Conservation (phyloP, 2,329 filamentous ascomycete genomes). For the Macrophomina tecta region DNA sequence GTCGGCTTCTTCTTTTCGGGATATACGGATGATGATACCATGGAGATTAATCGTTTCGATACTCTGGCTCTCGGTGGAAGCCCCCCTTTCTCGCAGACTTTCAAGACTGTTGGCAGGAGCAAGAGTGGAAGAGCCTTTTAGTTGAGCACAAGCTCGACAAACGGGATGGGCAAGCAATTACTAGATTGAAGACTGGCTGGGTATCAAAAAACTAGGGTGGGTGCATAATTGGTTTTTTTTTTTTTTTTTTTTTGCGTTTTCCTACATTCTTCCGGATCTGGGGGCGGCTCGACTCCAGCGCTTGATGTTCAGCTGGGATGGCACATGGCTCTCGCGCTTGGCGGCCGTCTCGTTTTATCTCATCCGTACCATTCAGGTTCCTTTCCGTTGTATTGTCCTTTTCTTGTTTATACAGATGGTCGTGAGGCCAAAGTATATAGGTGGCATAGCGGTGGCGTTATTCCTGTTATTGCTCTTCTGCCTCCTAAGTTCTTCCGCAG, state of each 20-base stretch:
- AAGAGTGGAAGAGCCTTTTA: conserved; percentile 23
- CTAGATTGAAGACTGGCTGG: neutral
- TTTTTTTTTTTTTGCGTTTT: neutral
- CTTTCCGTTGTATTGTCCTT: neutral
- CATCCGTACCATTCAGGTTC: neutral
- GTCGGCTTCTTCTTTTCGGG: conserved; percentile 89
- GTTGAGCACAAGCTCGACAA: neutral
- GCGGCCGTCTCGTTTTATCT: neutral
- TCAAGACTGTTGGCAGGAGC: conserved; percentile 24
- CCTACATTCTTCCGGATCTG: neutral
- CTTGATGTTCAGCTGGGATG: neutral
- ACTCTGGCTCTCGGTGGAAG: conserved; percentile 42
- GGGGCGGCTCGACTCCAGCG: neutral
- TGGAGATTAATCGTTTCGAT: conserved; percentile 43
- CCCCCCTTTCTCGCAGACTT: conserved; percentile 22
- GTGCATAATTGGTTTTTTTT: too few relatives aligned
- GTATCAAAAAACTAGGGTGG: neutral
- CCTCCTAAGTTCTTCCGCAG: neutral
- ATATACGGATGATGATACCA: conserved; percentile 59
- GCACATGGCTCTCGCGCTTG: neutral
- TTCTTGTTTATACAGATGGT: conserved; percentile 12
- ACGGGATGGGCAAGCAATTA: neutral
- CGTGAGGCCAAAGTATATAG: conserved; percentile 16
- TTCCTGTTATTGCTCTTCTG: neutral
- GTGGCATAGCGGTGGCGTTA: conserved; percentile 22